These are phyloP conservation scores for Aschersonia sp. DNA, from an alignment of 2,329 filamentous ascomycete species.

Conservation along the genomic window DNA sequence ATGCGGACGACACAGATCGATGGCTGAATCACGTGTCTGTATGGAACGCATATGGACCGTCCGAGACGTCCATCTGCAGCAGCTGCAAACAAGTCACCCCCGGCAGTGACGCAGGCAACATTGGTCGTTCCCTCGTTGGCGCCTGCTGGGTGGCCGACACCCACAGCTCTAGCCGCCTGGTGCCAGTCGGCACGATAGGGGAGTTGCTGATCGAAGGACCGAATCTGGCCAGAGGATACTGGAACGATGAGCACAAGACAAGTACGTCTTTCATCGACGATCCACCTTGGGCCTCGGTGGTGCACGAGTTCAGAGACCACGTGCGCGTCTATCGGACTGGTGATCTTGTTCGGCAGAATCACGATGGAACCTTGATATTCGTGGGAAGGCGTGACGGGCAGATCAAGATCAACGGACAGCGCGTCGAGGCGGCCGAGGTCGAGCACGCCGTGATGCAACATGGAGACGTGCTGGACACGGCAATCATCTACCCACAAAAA, in stretches of 20 bases:
- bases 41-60: slow-evolving; percentile 1
- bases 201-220: slow-evolving; percentile 3
- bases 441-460: slow-evolving; percentile 5
- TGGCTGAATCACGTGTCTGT: not conserved
- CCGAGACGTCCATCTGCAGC: not conserved
- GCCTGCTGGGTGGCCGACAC: not conserved
- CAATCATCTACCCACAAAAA: no score
- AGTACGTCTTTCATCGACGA: slow-evolving; percentile 40
- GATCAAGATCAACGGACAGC: slow-evolving; percentile 39
- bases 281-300: slow-evolving; percentile 34
- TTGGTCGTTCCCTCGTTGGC: slow-evolving; percentile 1
- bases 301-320: slow-evolving; percentile 16
- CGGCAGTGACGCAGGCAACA: slow-evolving; percentile 21
- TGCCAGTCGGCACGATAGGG: not conserved
- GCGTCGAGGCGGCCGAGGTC: slow-evolving; percentile 26
- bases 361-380: slow-evolving; percentile 8
- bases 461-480: no score
- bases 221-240: not conserved
- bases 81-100: slow-evolving; percentile 17
- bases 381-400: slow-evolving; percentile 13
- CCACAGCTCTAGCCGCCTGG: not conserved
- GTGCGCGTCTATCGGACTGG: slow-evolving; percentile 11
- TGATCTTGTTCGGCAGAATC: slow-evolving; percentile 8
- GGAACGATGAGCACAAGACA: slow-evolving; percentile 27
- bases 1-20: not conserved